A percentile compares a stretch with the other conserved stretches of the same genome.
These are phyloP conservation scores for Yamadazyma insecticola DNA, from an alignment of 805 yeast genomes.

Conservation along the genomic window DNA sequence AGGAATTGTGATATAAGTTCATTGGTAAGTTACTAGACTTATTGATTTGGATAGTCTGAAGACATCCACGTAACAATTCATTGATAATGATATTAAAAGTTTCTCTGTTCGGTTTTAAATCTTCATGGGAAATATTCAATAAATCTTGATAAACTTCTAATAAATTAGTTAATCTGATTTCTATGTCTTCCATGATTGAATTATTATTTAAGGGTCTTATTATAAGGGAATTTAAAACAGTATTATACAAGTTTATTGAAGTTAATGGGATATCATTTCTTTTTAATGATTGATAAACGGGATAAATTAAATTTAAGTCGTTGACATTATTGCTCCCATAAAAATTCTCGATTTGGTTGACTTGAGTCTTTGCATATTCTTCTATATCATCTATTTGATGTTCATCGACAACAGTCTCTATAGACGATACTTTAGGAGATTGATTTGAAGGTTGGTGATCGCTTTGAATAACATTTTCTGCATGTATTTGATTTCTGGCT, in stretches of 20 bases:
- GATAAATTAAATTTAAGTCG: slow-evolving; percentile 32
- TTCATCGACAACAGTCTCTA: background rate
- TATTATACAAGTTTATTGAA: slow-evolving; percentile 46
- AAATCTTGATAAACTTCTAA: slow-evolving; percentile 67
- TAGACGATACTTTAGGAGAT: background rate
- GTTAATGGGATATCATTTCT: slow-evolving; percentile 41
- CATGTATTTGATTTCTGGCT: background rate
- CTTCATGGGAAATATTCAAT: slow-evolving; percentile 19
- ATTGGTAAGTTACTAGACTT: slow-evolving; percentile 8
- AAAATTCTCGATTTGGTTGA: slow-evolving; percentile 2
- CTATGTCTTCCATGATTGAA: slow-evolving; percentile 34
- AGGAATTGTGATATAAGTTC: slow-evolving; percentile 35
- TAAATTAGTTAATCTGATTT: slow-evolving; percentile 56
- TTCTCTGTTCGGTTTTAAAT: slow-evolving; percentile 47
- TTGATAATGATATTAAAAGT: slow-evolving; percentile 50
- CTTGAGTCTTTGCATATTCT: slow-evolving; percentile 7
- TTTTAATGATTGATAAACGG: slow-evolving; percentile 37
- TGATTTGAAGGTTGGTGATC: background rate
- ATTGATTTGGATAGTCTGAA: slow-evolving; percentile 23
- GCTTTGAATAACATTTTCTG: background rate
- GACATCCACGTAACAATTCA: slow-evolving; percentile 48
- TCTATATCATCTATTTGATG: background rate
- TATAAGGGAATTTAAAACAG: slow-evolving; percentile 51
- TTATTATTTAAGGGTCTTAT: slow-evolving; percentile 43
- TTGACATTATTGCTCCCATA: slow-evolving; percentile 11